Percentiles rank a stretch among this genome's conserved stretches.
Conservation (phyloP, 164 flowering plant species). For the Protea cynaroides region DNA sequence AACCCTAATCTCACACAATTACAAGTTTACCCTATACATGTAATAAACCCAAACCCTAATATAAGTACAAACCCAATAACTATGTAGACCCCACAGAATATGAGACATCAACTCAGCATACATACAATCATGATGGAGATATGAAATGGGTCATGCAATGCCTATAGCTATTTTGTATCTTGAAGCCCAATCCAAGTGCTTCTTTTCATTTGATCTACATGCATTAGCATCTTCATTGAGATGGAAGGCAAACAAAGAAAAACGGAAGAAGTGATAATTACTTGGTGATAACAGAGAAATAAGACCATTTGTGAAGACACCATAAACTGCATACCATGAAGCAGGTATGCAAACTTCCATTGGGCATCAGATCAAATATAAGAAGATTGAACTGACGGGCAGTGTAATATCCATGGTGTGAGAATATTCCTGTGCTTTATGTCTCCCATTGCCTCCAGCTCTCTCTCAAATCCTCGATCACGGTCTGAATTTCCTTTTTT, state of each 20-base stretch:
- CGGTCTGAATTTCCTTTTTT: slow-evolving; percentile 56
- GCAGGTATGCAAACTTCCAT: slow-evolving; percentile 71
- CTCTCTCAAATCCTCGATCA: slow-evolving; percentile 86
- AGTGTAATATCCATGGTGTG: slow-evolving; percentile 80
- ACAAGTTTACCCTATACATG: too few species aligned
- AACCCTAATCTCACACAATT: too few species aligned
- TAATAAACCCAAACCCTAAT: too few species aligned
- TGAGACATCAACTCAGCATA: too few species aligned
- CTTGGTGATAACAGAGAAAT: not conserved
- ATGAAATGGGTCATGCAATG: slow-evolving; percentile 79
- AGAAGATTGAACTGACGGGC: slow-evolving; percentile 75
- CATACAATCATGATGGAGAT: slow-evolving; percentile 96
- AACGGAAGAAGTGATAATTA: not conserved
- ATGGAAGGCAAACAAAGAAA: not conserved
- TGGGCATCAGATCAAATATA: slow-evolving; percentile 91
- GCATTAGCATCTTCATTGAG: slow-evolving; percentile 17
- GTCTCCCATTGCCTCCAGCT: slow-evolving; percentile 87
- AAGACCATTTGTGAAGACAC: not conserved
- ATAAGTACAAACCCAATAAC: too few species aligned
- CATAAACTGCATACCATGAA: slow-evolving; percentile 51
- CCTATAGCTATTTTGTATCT: slow-evolving; percentile 89
- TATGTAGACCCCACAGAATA: too few species aligned
- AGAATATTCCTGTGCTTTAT: slow-evolving; percentile 89
- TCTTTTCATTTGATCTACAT: slow-evolving; percentile 54
- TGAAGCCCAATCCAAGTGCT: slow-evolving; percentile 62